These are phyloP conservation scores for Saraca asoca DNA, from an alignment of 331 rosid genomes.

Conservation along the genomic window DNA sequence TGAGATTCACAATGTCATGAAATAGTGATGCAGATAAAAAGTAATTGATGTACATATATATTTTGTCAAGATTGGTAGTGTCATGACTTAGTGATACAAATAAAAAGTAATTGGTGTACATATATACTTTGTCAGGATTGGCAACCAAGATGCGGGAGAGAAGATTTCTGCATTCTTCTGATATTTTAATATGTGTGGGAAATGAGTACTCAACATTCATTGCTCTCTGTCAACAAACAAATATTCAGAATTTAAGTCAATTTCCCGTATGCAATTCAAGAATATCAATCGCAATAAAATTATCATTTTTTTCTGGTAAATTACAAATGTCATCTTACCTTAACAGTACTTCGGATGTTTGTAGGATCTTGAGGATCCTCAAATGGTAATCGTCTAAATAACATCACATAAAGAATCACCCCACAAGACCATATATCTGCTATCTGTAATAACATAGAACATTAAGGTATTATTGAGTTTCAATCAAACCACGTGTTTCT, in stretches of 20 bases:
- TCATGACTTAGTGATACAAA: too few relatives aligned
- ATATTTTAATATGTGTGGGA: conserved; percentile 73
- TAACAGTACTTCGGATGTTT: conserved; percentile 62
- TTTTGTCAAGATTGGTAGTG: conserved; percentile 77
- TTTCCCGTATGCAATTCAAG: conserved; percentile 13
- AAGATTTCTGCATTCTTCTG: conserved; percentile 66
- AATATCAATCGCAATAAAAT: not conserved
- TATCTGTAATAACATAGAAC: conserved; percentile 43
- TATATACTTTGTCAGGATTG: conserved; percentile 71
- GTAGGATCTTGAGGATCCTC: conserved; percentile 88
- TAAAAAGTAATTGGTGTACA: too few relatives aligned
- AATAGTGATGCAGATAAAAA: too few relatives aligned
- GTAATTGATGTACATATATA: conserved; percentile 29
- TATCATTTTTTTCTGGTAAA: conserved; percentile 17
- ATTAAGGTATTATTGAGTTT: too few relatives aligned
- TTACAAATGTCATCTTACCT: conserved; percentile 47
- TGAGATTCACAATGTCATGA: too few relatives aligned
- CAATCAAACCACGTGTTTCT: too few relatives aligned
- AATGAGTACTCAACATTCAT: conserved; percentile 71
- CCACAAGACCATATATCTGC: conserved; percentile 99
- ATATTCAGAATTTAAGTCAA: conserved; percentile 8
- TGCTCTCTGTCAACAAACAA: conserved; percentile 70
- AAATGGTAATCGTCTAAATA: conserved; percentile 89
- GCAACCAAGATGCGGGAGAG: conserved; percentile 79
- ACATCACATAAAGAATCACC: conserved; percentile 85